These are phyloP conservation scores for Venturia aucupariae DNA, from an alignment of 2,329 filamentous ascomycete species.

Conservation along the genomic window DNA sequence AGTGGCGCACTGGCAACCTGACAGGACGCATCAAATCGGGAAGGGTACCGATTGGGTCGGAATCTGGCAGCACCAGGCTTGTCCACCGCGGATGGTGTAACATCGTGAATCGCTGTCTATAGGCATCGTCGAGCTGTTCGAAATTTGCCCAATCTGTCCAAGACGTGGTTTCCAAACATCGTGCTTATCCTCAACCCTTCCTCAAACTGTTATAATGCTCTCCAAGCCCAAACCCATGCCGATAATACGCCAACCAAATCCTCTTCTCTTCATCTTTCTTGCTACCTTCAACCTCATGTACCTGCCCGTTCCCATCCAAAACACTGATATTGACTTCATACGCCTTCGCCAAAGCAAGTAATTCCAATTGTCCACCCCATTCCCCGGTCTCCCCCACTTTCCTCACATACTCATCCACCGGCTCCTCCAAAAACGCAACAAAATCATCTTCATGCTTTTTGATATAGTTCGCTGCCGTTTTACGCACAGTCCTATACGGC, in stretches of 20 bases:
- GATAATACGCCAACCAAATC: constrained; percentile 91
- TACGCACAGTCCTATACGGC: constrained; percentile 59
- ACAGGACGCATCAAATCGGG: constrained; percentile 47
- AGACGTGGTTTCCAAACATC: background rate
- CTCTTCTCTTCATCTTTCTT: constrained; percentile 39
- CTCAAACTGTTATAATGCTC: constrained; percentile 76
- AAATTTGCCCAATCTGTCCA: background rate
- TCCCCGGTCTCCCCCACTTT: constrained; percentile 82
- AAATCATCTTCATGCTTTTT: constrained; percentile 67
- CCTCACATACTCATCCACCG: constrained; percentile 59
- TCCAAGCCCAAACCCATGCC: constrained; percentile 85
- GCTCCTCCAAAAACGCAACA: constrained; percentile 76
- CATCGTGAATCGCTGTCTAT: background rate
- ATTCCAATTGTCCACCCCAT: constrained; percentile 91
- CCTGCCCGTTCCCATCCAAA: constrained; percentile 68
- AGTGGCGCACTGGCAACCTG: constrained; percentile 47
- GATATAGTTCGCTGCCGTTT: constrained; percentile 71
- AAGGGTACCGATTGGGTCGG: constrained; percentile 41
- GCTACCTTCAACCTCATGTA: constrained; percentile 58
- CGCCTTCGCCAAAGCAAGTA: constrained; percentile 71
- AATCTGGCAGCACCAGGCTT: constrained; percentile 34
- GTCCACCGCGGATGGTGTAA: background rate
- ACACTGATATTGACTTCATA: constrained; percentile 78
- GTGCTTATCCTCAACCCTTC: background rate
- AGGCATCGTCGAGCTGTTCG: background rate